Evolutionary conservation across 345 rosid genomes (phyloP), one percentile per base, ranked within the genome.

Genomic region (Corchorus olitorius): DNA sequence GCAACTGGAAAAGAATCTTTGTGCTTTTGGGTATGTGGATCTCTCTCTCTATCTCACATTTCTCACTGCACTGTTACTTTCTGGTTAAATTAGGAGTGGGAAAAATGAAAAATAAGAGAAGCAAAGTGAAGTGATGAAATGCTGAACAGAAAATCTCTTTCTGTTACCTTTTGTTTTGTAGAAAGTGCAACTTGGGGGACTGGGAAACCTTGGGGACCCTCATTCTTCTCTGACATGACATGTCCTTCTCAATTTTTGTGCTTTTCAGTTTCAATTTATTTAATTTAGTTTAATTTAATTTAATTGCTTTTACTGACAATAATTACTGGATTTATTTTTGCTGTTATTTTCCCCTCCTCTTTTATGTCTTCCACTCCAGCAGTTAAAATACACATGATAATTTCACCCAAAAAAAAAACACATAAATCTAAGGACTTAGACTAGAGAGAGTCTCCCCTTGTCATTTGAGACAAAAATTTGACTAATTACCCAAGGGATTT

Each of bases 1-100:
- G 75, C 79, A 77, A 77, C 84, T 41, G 79, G 78, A 27, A 17
- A 69, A 78, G 73, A 78, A 77, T 22, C 37, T 48, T 67, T 48
- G 53, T 6, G 56, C 13, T 41, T 4, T 41, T 10, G 69, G 10
- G 48, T 55, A 2, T 8, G 41, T 17, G 27, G 27, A 27, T 19
- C 35, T 35, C 45, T 45, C 54, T 48, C 55, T 22, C 33, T 6
- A 33, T 5, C 6, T 6, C 71, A 14, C 37, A 67, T 22, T 48
- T 14, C 19, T 19, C 55, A 14, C 35, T n/a, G 39, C 3, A 65
- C 8, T 17, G 41, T 65, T 81, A 78, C 78, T 27, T 62, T 82
- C 63, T 59, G 52, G 70, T 64, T 74, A 68, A 73, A 64, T 4
- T 43, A 58, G 22, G 10, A 35, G 34, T 46, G 10, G 16, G 61